Conservation (phyloP, 2,329 filamentous ascomycete genomes). For the Anthostomella pinea region DNA sequence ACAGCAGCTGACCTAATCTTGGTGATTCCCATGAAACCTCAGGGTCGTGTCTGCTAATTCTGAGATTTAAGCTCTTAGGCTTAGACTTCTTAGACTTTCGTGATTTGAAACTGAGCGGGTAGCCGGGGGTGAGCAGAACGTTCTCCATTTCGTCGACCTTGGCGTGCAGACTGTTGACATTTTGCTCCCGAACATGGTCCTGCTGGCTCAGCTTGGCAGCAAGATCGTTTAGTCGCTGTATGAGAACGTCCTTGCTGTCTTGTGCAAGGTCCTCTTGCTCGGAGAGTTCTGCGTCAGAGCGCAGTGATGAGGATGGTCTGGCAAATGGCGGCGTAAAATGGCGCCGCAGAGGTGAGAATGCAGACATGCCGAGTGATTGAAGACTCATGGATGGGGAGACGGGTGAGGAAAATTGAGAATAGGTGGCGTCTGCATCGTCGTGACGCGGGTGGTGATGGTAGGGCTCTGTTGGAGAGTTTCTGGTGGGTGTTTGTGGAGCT, state of each 20-base stretch:
- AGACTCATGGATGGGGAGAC: slow-evolving; percentile 27
- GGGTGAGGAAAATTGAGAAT: slow-evolving; percentile 19
- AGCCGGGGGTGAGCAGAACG: slow-evolving; percentile 13
- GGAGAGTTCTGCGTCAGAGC: slow-evolving; percentile 11
- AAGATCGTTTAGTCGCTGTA: slow-evolving; percentile 37
- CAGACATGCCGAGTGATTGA: slow-evolving; percentile 26
- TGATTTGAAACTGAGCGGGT: slow-evolving; percentile 14
- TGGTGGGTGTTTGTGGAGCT: slow-evolving; percentile 20
- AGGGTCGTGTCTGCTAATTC: slow-evolving; percentile 9
- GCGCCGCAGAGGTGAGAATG: slow-evolving; percentile 26
- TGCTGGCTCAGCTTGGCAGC: slow-evolving; percentile 22
- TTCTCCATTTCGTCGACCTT: slow-evolving; percentile 44
- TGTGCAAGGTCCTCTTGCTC: slow-evolving; percentile 28
- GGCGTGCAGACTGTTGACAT: slow-evolving; percentile 36
- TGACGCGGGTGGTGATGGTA: slow-evolving; percentile 13
- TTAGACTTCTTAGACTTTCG: no score
- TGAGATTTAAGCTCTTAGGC: slow-evolving; percentile 13
- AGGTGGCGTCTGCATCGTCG: slow-evolving; percentile 15
- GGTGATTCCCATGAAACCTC: slow-evolving; percentile 34
- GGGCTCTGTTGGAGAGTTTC: slow-evolving; percentile 10
- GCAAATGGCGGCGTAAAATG: slow-evolving; percentile 20
- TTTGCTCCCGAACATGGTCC: slow-evolving; percentile 25
- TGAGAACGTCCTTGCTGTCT: slow-evolving; percentile 44
- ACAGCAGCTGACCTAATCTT: slow-evolving; percentile 22
- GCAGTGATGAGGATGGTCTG: slow-evolving; percentile 21